phyloP scores from a whole-genome alignment of 331 rosid genomes.

The Saraca asoca region DNA sequence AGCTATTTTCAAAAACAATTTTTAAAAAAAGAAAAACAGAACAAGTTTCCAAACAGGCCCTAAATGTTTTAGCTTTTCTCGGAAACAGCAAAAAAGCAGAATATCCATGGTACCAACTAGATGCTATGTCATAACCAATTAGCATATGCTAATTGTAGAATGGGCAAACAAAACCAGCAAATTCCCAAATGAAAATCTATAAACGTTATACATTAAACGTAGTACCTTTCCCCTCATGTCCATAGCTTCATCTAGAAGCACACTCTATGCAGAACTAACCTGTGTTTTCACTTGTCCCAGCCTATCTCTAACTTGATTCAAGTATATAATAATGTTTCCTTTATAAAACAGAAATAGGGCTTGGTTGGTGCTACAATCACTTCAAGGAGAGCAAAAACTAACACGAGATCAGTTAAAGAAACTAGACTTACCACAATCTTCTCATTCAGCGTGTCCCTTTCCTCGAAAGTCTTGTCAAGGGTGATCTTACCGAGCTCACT shows the following conservation, averaged over 20 bases:
- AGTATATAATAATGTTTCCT: constrained; percentile 13
- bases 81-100: neutral
- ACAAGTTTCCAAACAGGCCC: no score
- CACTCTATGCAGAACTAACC: neutral
- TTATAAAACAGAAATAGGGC: no score
- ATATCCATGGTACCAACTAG: constrained; percentile 1
- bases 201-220: neutral
- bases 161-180: constrained; percentile 14
- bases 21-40: no score
- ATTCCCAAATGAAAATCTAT: neutral
- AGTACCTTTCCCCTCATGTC: constrained; percentile 16
- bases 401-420: constrained; percentile 4
- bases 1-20: no score
- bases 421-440: constrained; percentile 65
- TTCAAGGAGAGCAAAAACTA: neutral
- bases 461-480: constrained; percentile 93
- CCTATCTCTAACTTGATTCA: constrained; percentile 8
- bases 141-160: constrained; percentile 20
- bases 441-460: constrained; percentile 82
- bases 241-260: neutral
- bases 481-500: constrained; percentile 96
- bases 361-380: neutral
- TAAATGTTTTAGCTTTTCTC: no score
- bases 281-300: constrained; percentile 8
- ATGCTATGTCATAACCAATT: neutral